Base-by-base conservation (phyloP, 2,329 filamentous ascomycete species). In the Aspergillus glaucus region DNA sequence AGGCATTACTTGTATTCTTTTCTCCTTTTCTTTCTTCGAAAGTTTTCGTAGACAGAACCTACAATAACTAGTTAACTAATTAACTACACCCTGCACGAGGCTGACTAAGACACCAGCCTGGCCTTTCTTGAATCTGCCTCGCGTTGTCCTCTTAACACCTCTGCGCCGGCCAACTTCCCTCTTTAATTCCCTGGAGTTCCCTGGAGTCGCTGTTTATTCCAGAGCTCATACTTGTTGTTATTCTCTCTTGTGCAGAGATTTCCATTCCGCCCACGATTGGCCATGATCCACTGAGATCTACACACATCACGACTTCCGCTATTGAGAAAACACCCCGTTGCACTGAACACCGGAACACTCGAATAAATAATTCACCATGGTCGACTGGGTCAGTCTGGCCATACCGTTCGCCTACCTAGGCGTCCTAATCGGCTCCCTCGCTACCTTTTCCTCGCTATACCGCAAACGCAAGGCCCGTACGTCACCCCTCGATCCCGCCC, bases 381-480 rank as follows among this genome's bases (percentile, higher is more conserved):
- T 80, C 52, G 82, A 94, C 78, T 95, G 89, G 89, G 75, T 87
- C 72, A 86, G 87, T 73, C 85, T 97, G 53, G 77, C 83, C 64
- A 82, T 96, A 62, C 92, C 93, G 51, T 81, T 96, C 65, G 85
- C 88, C 73, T 98, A 98, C 73, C 79, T 98, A 51, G 79, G 82
- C 59, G 87, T 97, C 51, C 84, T 98, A 48, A 79, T 88, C 63
- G 89, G 90, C 62, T 92, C 90, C 32, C 81, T 98, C 59, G 85
- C 87, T 66, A 93, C 89, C 56, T 98, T 98, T 74, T 94, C 89
- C 43, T 88, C 82, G 49, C 82, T 97, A 54, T 97, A 97, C 73
- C 85, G 92, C 62, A 92, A 93, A 74, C 84, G 93, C 70, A 93
- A 95, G 80, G 85, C 87, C 59, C 75, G 86, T 88, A 75, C 54